These are phyloP conservation scores for Neopestalotiopsis sp. DNA, from an alignment of 2,329 filamentous ascomycete genomes.

Conservation along the genomic window DNA sequence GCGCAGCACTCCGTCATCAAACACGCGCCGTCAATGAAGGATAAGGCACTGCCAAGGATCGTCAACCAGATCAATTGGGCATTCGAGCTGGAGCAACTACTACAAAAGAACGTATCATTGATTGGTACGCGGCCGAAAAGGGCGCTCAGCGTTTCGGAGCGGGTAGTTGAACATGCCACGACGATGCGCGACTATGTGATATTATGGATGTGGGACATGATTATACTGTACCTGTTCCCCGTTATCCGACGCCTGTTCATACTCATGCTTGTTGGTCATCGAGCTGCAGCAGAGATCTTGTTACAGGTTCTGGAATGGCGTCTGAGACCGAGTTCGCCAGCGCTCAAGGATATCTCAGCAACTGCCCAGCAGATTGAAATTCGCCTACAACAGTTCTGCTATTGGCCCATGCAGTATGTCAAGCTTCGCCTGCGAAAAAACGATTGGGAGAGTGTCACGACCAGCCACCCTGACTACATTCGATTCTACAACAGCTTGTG, in stretches of 20 bases:
- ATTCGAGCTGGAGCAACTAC: constrained; percentile 81
- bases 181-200: constrained; percentile 80
- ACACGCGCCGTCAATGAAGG: constrained; percentile 79
- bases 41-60: constrained; percentile 79
- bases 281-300: constrained; percentile 80
- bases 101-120: constrained; percentile 89
- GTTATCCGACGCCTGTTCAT: constrained; percentile 76
- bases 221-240: constrained; percentile 79
- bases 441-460: constrained; percentile 95
- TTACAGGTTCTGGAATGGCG: constrained; percentile 86
- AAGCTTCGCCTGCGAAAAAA: constrained; percentile 87
- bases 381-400: constrained; percentile 95
- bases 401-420: constrained; percentile 97
- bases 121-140: constrained; percentile 83
- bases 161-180: constrained; percentile 90
- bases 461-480: constrained; percentile 96
- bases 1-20: constrained; percentile 85
- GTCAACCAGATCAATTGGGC: constrained; percentile 97
- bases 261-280: constrained; percentile 78
- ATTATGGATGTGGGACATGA: constrained; percentile 71
- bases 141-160: constrained; percentile 89
- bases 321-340: constrained; percentile 76
- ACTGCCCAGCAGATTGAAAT: constrained; percentile 98
- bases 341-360: constrained; percentile 93
- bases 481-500: constrained; percentile 98